Percentiles rank a stretch among this genome's conserved stretches.
phyloP scores from a whole-genome alignment of 768 basidiomycete species.

The Floccularia luteovirens region DNA sequence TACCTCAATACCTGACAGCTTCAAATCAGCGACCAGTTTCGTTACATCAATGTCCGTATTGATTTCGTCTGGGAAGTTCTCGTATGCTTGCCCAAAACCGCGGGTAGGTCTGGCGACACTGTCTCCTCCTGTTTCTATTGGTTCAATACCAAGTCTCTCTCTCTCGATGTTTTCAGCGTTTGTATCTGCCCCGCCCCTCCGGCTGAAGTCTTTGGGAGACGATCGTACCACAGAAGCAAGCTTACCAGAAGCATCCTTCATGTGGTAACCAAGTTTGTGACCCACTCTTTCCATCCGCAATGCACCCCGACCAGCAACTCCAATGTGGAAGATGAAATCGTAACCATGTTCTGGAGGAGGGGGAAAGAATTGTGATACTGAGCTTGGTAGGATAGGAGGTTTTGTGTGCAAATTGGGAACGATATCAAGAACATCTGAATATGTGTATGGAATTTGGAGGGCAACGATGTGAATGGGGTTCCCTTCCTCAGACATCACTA shows the following conservation, averaged over 20 bases:
- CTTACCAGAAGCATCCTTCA: constrained; percentile 56
- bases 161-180: constrained; percentile 26
- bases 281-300: constrained; percentile 57
- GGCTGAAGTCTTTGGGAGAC: constrained; percentile 31
- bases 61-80: constrained; percentile 47
- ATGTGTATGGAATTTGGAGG: constrained; percentile 50
- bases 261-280: constrained; percentile 62
- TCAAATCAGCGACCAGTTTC: constrained; percentile 47
- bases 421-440: constrained; percentile 45
- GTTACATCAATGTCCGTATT: constrained; percentile 54
- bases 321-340: constrained; percentile 67
- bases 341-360: constrained; percentile 42
- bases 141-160: constrained; percentile 29
- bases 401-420: constrained; percentile 54
- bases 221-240: constrained; percentile 44
- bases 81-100: constrained; percentile 42
- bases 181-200: constrained; percentile 25
- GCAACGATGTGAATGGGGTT: constrained; percentile 54
- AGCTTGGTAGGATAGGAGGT: constrained; percentile 42
- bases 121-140: constrained; percentile 25
- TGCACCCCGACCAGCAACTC: constrained; percentile 57
- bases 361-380: constrained; percentile 22
- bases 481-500: constrained; percentile 8
- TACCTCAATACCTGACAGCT: constrained; percentile 42
- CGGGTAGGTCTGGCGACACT: constrained; percentile 27